Evolutionary conservation across 2,329 filamentous ascomycete genomes (phyloP), one percentile per base, ranked within the genome.

Genomic region (Phaeosphaeriaceae sp.): DNA sequence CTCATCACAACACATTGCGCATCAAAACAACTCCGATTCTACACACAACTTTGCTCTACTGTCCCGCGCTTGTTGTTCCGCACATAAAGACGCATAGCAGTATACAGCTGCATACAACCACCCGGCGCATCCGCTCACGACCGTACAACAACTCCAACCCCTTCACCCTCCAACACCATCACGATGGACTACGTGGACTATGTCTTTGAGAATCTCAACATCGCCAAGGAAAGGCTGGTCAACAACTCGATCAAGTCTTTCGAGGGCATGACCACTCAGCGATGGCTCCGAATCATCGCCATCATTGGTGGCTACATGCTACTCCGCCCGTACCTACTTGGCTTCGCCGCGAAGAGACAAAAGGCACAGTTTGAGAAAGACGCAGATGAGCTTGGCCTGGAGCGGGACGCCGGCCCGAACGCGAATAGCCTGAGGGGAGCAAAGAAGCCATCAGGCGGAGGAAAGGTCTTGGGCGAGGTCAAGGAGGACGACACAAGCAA

Each of bases 221-320:
- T 70, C 47, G 78, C 75, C 71, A 68, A 67, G 51, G 61, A 71
- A 57, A 78, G 78, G 62, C 71, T 79, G 58, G 60, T 69, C 58
- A 72, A 68, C 63, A 84, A 84, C 69, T 65, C 79, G 54, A 72
- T 65, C 56, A 76, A 65, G 53, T 78, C 82, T 46, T 78, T 84
- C 68, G 73, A 77, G 25, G 68, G 77, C 25, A 78, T 85, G 65
- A 77, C 74, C 47, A 57, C 74, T 33, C 72, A 78, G 58, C 81
- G 83, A 65, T 85, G 81, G 77, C 79, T 95, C 68, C 90, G 91
- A 48, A 83, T 95, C 57, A 78, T 92, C 65, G 83, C 88, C 65
- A 85, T 92, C 60, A 85, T 92, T 20, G 86, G 91, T 69, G 88
- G 86, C 54, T 96, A 94, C 80, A 73, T 88, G 63, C 84, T 95